Percentiles rank a stretch among this genome's conserved stretches.
phyloP scores from a whole-genome alignment of 2,329 filamentous ascomycete species.

The Emmonsia crescens region DNA sequence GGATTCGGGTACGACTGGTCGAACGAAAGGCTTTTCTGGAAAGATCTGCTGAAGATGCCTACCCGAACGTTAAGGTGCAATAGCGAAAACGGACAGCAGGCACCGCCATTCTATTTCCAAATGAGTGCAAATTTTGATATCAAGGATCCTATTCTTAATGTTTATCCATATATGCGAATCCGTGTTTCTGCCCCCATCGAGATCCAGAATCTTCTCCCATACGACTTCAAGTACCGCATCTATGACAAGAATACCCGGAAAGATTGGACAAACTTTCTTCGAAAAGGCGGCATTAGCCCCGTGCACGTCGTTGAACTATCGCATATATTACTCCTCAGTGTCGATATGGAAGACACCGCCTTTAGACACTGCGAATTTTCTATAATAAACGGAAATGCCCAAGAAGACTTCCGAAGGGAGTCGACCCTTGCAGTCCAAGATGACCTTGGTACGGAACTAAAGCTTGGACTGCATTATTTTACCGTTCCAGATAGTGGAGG shows the following conservation, averaged over 20 bases:
- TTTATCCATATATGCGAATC: conserved; percentile 90
- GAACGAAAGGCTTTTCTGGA: conserved; percentile 82
- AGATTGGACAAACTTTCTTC: conserved; percentile 96
- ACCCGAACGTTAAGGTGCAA: conserved; percentile 82
- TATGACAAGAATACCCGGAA: conserved; percentile 98
- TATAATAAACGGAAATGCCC: conserved; percentile 83
- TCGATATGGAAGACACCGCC: conserved; percentile 92
- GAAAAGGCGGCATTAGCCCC: conserved; percentile 92
- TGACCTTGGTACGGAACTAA: conserved; percentile 64
- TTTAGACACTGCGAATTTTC: conserved; percentile 95
- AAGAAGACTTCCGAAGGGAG: conserved; percentile 82
- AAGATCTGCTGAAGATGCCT: conserved; percentile 71
- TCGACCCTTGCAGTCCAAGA: conserved; percentile 72
- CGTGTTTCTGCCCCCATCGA: conserved; percentile 87
- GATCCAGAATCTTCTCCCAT: conserved; percentile 86
- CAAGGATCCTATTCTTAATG: conserved; percentile 68
- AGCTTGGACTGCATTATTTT: conserved; percentile 82
- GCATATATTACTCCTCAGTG: conserved; percentile 79
- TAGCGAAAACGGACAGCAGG: conserved; percentile 61
- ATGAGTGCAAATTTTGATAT: conserved; percentile 77
- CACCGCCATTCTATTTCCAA: conserved; percentile 89
- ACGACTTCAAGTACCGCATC: conserved; percentile 98
- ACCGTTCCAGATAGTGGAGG: conserved; percentile 84
- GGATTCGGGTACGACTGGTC: conserved; percentile 97
- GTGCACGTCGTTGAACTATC: conserved; percentile 96